Base-by-base conservation (phyloP, 768 basidiomycete genomes). In the Gloeopeniophorella convolvens region DNA sequence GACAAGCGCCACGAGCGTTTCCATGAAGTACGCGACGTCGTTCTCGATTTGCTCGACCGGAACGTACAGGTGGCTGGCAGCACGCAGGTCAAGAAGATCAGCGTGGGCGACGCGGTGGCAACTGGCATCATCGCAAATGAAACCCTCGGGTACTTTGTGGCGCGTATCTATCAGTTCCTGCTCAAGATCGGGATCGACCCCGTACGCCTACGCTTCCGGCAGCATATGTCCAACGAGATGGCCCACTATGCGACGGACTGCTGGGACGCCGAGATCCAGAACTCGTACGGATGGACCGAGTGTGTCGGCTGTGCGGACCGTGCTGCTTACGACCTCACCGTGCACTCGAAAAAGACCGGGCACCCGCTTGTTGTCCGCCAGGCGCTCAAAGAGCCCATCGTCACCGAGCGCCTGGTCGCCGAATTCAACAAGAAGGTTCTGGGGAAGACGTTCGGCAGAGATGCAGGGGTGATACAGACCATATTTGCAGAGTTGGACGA, bases 191-290 rank as follows among this genome's bases (percentile, higher is more conserved):
- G 95, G 53, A 85, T 99, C 67, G 75, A 94, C 71, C 82, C 85
- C 12, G 55, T 63, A 40, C 80, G 92, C 7, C 72, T 97, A 56
- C 80, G 96, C 45, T 98, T 97, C 79, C 77, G 96, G 28, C 96
- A 99, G 63, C 96, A 99, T 66, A 98, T 98, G 96, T 78, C 70
- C 31, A 99, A 98, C 70, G 96, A 98, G 74, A 98, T 98, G 95
- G 96, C 96, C 1, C 96, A 98, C 67, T 99, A 99, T 66, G 95
- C 96, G 47, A 80, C 92, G 32, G 95, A 98, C 70, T 99, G 96
- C 68, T 99, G 96, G 96, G 96, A 99, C 64, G 96, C 94, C 35
- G 96, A 99, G 72, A 97, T 98, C 57, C 78, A 92, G 55, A 92
- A 89, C 46, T 87, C 89, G 42, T 75, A 84, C 55, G 81, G 85